phyloP scores from a whole-genome alignment of 257 asterid species.

The Lycium ferocissimum region DNA sequence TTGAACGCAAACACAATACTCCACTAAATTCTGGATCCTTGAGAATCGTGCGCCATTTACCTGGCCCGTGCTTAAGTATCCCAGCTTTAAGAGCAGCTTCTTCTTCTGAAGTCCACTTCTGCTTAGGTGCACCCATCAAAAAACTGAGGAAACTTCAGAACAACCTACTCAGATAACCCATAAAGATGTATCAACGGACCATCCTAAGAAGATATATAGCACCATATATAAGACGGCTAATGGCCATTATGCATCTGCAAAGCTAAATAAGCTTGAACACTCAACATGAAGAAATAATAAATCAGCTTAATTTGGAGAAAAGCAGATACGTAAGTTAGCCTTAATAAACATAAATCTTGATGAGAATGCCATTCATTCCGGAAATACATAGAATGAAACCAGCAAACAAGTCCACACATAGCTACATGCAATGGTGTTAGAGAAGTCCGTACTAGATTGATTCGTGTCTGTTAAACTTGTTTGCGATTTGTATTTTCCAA shows the following conservation, averaged over 20 bases:
- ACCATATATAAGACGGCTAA: background rate
- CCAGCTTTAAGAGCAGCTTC: slow-evolving; percentile 99
- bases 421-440: slow-evolving; percentile 12
- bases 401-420: slow-evolving; percentile 3
- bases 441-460: background rate
- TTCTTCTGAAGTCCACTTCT: slow-evolving; percentile 97
- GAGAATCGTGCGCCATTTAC: slow-evolving; percentile 97
- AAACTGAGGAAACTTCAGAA: slow-evolving; percentile 11
- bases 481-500: background rate
- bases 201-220: background rate
- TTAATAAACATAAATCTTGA: background rate
- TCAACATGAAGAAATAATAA: slow-evolving; percentile 20
- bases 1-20: slow-evolving; percentile 76
- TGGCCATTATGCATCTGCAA: background rate
- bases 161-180: slow-evolving; percentile 24
- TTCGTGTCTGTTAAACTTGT: background rate
- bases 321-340: slow-evolving; percentile 5
- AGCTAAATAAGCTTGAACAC: slow-evolving; percentile 2
- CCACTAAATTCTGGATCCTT: slow-evolving; percentile 92
- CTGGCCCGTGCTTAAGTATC: slow-evolving; percentile 91
- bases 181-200: slow-evolving; percentile 12
- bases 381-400: background rate
- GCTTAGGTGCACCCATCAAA: slow-evolving; percentile 97
- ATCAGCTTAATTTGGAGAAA: slow-evolving; percentile 18
- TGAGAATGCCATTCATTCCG: background rate